Conservation (phyloP, 2,329 filamentous ascomycete species). For the Phoma sp. region DNA sequence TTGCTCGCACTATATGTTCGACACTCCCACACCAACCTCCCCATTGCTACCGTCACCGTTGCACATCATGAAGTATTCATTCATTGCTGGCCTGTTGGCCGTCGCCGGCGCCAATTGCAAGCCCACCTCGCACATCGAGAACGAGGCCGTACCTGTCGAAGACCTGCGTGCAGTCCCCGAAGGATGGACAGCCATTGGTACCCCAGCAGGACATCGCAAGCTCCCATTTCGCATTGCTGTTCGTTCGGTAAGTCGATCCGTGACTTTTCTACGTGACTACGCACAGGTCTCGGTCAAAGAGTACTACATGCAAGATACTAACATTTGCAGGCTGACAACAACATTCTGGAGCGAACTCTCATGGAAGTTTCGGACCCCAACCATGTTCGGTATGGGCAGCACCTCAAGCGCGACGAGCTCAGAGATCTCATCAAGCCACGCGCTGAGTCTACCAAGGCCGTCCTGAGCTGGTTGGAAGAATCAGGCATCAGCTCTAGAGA, state of each 20-base stretch:
- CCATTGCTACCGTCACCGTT: not conserved
- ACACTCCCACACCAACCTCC: not conserved
- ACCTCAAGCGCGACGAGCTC: constrained; percentile 67
- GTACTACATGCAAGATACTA: constrained; percentile 15
- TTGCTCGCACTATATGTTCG: constrained; percentile 9
- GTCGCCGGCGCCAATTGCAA: constrained; percentile 36
- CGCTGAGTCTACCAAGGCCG: constrained; percentile 54
- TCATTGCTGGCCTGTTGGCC: constrained; percentile 44
- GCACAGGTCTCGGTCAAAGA: not conserved
- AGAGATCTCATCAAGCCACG: constrained; percentile 61
- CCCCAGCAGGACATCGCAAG: constrained; percentile 38
- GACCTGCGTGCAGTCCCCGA: constrained; percentile 41
- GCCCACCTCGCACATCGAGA: constrained; percentile 36
- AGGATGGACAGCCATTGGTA: constrained; percentile 46
- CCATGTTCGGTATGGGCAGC: constrained; percentile 65
- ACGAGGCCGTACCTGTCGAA: constrained; percentile 37
- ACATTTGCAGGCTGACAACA: constrained; percentile 54
- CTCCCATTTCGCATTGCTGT: constrained; percentile 50
- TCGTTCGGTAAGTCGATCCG: constrained; percentile 39
- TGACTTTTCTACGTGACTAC: not conserved
- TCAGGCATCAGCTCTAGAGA: constrained; percentile 55
- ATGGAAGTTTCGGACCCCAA: constrained; percentile 68
- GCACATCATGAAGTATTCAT: constrained; percentile 37
- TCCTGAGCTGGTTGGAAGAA: constrained; percentile 63
- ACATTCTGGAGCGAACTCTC: constrained; percentile 63